phyloP scores from a whole-genome alignment of 2,329 filamentous ascomycete genomes.

The Arthrinium phaeospermum region DNA sequence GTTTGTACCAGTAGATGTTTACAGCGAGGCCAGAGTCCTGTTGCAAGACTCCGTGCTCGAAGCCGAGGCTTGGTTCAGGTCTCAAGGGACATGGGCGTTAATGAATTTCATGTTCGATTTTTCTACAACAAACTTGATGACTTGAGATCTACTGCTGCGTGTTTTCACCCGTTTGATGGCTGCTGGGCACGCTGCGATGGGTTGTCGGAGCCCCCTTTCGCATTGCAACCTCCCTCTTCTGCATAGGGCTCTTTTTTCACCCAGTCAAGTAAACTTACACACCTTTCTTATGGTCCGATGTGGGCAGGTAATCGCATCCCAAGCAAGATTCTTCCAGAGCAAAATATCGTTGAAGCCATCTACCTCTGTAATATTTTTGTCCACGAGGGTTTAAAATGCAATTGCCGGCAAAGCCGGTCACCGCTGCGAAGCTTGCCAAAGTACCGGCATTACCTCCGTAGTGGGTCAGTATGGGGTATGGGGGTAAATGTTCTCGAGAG shows the following conservation, averaged over 20 bases:
- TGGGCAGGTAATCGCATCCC: no score
- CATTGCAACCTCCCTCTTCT: background rate
- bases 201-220: background rate
- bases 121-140: background rate
- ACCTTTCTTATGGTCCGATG: no score
- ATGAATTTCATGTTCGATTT: background rate
- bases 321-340: no score
- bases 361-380: background rate
- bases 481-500: constrained; percentile 2
- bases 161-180: background rate
- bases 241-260: background rate
- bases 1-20: constrained; percentile 2
- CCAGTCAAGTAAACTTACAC: background rate
- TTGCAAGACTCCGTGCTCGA: constrained; percentile 2
- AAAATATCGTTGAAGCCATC: background rate
- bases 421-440: background rate
- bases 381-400: background rate
- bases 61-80: background rate
- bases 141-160: background rate
- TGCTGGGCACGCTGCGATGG: background rate
- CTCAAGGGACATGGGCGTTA: background rate
- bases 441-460: constrained; percentile 4
- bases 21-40: background rate
- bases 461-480: constrained; percentile 8
- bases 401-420: background rate